phyloP scores from a whole-genome alignment of 2,329 filamentous ascomycete genomes.

The Colletotrichum euphorbiae region DNA sequence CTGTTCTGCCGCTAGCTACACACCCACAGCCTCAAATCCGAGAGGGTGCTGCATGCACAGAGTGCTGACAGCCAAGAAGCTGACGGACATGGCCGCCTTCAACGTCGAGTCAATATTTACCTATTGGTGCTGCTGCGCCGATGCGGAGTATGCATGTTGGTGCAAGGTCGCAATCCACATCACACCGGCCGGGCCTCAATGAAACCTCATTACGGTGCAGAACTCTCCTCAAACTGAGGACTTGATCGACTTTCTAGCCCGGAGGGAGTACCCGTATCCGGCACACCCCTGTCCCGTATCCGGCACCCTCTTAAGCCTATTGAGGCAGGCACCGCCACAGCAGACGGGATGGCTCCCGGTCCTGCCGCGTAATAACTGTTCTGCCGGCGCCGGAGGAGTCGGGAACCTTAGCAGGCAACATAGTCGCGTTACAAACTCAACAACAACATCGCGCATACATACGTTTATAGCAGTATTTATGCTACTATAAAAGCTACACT shows the following conservation, averaged over 20 bases:
- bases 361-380: too few species aligned
- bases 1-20: not conserved
- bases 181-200: conserved; percentile 16
- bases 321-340: too few species aligned
- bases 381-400: too few species aligned
- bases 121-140: not conserved
- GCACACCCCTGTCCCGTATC: too few species aligned
- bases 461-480: too few species aligned
- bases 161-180: not conserved
- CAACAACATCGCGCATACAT: too few species aligned
- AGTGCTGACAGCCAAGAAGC: conserved; percentile 33
- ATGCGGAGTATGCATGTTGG: conserved; percentile 14
- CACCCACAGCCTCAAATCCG: not conserved
- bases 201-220: not conserved
- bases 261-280: too few species aligned
- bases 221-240: not conserved
- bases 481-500: too few species aligned
- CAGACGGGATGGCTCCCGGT: too few species aligned
- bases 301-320: too few species aligned
- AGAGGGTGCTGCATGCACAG: conserved; percentile 5
- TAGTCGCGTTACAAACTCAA: too few species aligned
- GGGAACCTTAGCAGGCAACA: too few species aligned
- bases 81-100: conserved; percentile 26
- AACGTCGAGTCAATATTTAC: not conserved
- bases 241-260: not conserved